Evolutionary conservation across 768 basidiomycete genomes (phyloP), one percentile per base, ranked within the genome.

Genomic region (Sporobolomyces phaffii): DNA sequence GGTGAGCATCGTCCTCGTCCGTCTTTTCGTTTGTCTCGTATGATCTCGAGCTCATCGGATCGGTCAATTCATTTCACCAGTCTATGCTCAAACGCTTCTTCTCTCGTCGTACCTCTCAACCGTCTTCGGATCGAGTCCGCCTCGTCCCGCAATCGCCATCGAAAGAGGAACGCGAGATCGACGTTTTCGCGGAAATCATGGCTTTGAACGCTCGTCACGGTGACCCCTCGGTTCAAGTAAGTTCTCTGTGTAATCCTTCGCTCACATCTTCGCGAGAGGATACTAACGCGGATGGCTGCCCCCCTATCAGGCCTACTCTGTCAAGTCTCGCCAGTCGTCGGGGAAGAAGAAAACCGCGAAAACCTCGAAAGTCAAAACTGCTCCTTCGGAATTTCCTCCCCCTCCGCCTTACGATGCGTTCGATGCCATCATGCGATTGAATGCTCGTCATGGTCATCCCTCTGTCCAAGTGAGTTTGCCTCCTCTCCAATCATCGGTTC

Each of bases 181-280:
- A 47, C 13, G 24, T 43, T 18, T 49, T 66, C 40, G 34, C 51
- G 26, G 34, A 66, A 31, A 56, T 61, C 52, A 54, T 66, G 52
- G 36, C 52, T 10, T 36, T 66, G 18, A 61, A 66, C 59, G 65
- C 65, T 18, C 52, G 47, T n/a, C 65, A 66, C 59, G 65, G 65
- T 49, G 22, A 53, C 9, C 59, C 59, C 1, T 53, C 52, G 7
- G 65, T 66, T 18, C 65, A 66, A 34, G 65, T 61, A 22, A 44
- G 64, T 41, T 33, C 31, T 0, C 15, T 22, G n/a, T 11, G 38
- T n/a, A 33, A 2, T 20, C 6, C 34, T 22, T 34, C 15, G 17
- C n/a, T 33, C 1, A 15, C 3, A 5, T 36, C 1, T 18, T 1
- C 22, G 34, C 11, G 13, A 17, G 43, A 56, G 4, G 24, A 22